A percentile compares a stretch with the other conserved stretches of the same genome.
These are phyloP conservation scores for Phaeodactylum tricornutum DNA, from an alignment of 108 stramenopile species.

Conservation along the genomic window DNA sequence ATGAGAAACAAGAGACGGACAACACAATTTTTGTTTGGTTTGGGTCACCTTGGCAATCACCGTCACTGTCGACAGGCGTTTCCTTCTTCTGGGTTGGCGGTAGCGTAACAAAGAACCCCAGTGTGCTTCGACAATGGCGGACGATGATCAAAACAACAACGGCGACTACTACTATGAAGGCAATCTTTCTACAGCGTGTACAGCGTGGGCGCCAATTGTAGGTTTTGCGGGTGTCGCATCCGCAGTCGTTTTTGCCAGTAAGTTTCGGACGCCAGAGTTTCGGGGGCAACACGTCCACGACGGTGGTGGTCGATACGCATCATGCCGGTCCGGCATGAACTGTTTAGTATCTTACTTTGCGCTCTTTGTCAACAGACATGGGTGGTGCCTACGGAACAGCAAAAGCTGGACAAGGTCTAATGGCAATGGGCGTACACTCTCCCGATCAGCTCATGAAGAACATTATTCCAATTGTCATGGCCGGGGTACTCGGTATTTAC, in stretches of 20 bases:
- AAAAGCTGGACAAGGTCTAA: conserved; percentile 69
- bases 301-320: conserved; percentile 3
- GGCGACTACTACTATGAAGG: conserved; percentile 15
- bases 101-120: no score
- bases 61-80: no score
- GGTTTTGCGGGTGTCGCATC: conserved; percentile 69
- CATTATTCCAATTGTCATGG: conserved; percentile 76
- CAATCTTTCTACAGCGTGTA: conserved; percentile 26
- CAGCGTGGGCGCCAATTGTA: conserved; percentile 67
- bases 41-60: no score
- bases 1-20: no score
- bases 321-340: background rate
- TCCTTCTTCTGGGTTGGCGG: no score
- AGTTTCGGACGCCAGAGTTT: conserved; percentile 13
- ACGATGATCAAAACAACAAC: conserved; percentile 5
- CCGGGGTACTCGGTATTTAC: conserved; percentile 69
- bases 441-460: conserved; percentile 65
- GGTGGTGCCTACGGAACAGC: conserved; percentile 98
- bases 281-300: background rate
- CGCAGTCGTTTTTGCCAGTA: conserved; percentile 77
- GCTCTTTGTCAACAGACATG: conserved; percentile 49
- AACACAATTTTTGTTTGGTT: no score
- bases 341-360: conserved; percentile 1
- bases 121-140: conserved; percentile 5
- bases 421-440: conserved; percentile 65